Evolutionary conservation across 129 eudicot species (phyloP).

Genomic region (Artemisia argyi): DNA sequence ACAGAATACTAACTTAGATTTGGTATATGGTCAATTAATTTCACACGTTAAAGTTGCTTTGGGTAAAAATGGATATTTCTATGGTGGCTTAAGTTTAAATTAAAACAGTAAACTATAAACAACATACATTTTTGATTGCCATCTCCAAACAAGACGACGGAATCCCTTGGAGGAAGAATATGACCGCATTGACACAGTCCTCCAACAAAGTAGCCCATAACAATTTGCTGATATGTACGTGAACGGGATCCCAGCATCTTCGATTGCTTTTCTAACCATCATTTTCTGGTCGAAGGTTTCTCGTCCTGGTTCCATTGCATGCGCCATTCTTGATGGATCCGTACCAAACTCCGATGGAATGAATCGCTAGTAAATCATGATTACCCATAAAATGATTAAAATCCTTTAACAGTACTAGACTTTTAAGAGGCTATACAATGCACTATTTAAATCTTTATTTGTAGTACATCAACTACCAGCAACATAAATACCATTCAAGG

Average conservation of each 20-base stretch:
- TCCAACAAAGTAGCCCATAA: conserved; percentile 52
- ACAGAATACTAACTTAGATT: too few species aligned
- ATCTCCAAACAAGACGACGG: conserved; percentile 49
- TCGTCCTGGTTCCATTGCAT: conserved; percentile 48
- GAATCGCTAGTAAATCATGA: conserved; percentile 34
- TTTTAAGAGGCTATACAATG: too few species aligned
- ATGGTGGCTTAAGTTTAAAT: background rate
- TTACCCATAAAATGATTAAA: background rate
- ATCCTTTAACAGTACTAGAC: background rate
- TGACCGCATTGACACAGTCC: conserved; percentile 51
- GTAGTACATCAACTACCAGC: too few species aligned
- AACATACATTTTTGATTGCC: conserved; percentile 56
- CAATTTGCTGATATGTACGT: conserved; percentile 50
- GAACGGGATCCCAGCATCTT: conserved; percentile 46
- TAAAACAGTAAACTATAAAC: background rate
- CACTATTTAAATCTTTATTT: too few species aligned
- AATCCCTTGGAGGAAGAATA: conserved; percentile 52
- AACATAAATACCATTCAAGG: too few species aligned
- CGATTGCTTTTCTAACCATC: conserved; percentile 50
- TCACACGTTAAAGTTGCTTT: background rate
- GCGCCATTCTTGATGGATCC: conserved; percentile 48
- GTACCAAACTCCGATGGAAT: conserved; percentile 57
- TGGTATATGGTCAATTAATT: background rate
- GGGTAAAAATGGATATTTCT: too few species aligned
- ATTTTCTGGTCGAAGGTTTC: conserved; percentile 47